A percentile compares a stretch with the other conserved stretches of the same genome.
Evolutionary conservation across 768 basidiomycete species (phyloP).

Genomic region (Pisolithus sp.): DNA sequence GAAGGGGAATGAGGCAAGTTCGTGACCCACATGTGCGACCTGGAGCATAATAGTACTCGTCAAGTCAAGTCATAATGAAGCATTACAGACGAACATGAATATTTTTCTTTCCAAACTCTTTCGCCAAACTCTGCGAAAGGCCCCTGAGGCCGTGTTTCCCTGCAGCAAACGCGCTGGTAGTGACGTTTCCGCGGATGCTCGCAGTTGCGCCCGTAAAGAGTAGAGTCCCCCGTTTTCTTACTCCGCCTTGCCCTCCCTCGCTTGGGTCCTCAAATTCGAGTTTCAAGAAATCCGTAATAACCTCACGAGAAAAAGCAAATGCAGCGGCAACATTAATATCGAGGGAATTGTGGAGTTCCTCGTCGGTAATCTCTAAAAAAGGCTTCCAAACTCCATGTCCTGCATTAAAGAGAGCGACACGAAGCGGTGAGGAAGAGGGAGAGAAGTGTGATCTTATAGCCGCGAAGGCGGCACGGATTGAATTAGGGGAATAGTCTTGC

Average conservation of each 20-base stretch:
- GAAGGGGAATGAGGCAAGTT: neutral
- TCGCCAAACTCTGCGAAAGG: conserved; percentile 63
- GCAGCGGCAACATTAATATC: conserved; percentile 51
- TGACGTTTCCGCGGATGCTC: conserved; percentile 52
- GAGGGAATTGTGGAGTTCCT: conserved; percentile 46
- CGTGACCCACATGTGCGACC: conserved; percentile 58
- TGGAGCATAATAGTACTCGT: conserved; percentile 12
- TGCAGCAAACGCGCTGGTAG: conserved; percentile 57
- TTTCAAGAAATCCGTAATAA: conserved; percentile 52
- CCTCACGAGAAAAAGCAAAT: conserved; percentile 58
- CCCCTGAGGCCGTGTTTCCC: conserved; percentile 59
- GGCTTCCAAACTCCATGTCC: conserved; percentile 55
- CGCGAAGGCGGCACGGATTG: conserved; percentile 45
- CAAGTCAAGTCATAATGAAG: neutral
- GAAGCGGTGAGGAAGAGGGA: conserved; percentile 43
- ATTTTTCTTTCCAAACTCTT: conserved; percentile 69
- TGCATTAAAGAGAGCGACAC: conserved; percentile 60
- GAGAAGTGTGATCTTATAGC: conserved; percentile 42
- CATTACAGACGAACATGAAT: conserved; percentile 48
- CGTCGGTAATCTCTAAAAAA: conserved; percentile 57
- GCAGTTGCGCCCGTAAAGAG: conserved; percentile 75
- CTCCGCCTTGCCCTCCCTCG: conserved; percentile 30
- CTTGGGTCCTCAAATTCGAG: conserved; percentile 39
- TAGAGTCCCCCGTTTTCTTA: conserved; percentile 56
- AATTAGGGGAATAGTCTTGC: conserved; percentile 41